Evolutionary conservation across 768 basidiomycete genomes (phyloP).

Genomic region (Mrakia gelida): DNA sequence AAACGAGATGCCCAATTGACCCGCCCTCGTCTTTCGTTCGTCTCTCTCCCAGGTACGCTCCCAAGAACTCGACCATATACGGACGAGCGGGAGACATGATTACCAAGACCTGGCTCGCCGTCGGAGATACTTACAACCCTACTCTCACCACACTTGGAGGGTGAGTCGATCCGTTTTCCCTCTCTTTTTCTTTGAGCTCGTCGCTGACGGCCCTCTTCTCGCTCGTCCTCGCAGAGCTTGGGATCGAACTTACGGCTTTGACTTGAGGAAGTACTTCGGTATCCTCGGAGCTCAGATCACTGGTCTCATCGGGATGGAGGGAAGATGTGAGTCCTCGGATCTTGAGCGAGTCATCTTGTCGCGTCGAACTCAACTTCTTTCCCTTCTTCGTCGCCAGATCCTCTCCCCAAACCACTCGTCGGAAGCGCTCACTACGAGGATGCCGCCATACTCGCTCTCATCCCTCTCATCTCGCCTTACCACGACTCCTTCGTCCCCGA

Average conservation of each 20-base stretch:
- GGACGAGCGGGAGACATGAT: not conserved
- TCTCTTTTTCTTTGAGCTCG: no score
- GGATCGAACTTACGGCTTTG: not conserved
- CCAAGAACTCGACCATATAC: no score
- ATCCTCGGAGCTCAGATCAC: not conserved
- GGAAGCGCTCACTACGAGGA: not conserved
- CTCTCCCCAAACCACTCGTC: not conserved
- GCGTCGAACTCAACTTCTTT: no score
- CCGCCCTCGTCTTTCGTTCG: no score
- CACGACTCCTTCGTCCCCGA: not conserved
- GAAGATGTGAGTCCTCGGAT: not conserved
- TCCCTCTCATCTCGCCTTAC: not conserved
- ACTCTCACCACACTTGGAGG: not conserved
- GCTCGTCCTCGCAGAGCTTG: not conserved
- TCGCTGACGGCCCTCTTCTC: no score
- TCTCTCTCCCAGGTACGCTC: no score
- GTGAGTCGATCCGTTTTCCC: no score
- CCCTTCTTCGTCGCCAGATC: not conserved
- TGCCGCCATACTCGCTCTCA: not conserved
- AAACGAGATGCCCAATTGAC: no score
- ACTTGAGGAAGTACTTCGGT: not conserved
- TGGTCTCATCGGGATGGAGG: not conserved
- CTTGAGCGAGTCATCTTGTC: not conserved
- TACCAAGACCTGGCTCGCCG: not conserved
- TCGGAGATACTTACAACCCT: not conserved